A percentile compares a stretch with the other conserved stretches of the same genome.
phyloP scores from a whole-genome alignment of 2,329 filamentous ascomycete genomes.

The Blumeria graminis region DNA sequence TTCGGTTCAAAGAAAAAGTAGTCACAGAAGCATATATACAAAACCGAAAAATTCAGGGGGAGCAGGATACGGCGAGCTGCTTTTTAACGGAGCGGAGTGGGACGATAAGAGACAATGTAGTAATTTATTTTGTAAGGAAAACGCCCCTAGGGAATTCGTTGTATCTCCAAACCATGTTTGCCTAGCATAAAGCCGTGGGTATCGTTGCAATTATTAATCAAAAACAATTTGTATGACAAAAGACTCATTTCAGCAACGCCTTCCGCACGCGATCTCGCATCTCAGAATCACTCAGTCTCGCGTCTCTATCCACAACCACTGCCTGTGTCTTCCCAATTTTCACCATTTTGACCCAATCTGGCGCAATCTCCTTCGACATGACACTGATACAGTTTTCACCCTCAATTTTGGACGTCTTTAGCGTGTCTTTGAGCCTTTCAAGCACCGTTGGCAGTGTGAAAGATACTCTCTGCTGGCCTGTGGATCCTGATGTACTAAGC shows the following conservation, averaged over 20 bases:
- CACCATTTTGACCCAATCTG: constrained; percentile 25
- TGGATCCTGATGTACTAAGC: constrained; percentile 28
- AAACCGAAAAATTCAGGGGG: background rate
- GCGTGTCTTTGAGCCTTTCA: constrained; percentile 42
- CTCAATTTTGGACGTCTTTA: constrained; percentile 22
- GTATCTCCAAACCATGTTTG: no score
- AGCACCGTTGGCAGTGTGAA: constrained; percentile 40
- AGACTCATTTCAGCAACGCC: constrained; percentile 3
- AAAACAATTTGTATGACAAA: background rate
- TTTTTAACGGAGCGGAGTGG: no score
- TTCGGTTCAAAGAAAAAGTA: constrained; percentile 28
- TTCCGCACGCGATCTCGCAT: constrained; percentile 9
- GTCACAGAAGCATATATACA: background rate
- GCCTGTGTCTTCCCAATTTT: constrained; percentile 18
- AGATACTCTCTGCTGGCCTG: constrained; percentile 30
- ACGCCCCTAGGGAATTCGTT: no score
- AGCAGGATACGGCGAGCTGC: no score
- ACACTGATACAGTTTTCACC: constrained; percentile 23
- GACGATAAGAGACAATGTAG: no score
- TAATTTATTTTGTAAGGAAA: no score
- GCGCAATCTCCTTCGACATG: constrained; percentile 21
- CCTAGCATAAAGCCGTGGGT: background rate
- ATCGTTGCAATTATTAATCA: background rate
- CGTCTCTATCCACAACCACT: constrained; percentile 20
- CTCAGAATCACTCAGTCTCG: constrained; percentile 9